A percentile compares a stretch with the other conserved stretches of the same genome.
Evolutionary conservation across 768 basidiomycete genomes (phyloP).

Genomic region (Podaxis mareebaensis): DNA sequence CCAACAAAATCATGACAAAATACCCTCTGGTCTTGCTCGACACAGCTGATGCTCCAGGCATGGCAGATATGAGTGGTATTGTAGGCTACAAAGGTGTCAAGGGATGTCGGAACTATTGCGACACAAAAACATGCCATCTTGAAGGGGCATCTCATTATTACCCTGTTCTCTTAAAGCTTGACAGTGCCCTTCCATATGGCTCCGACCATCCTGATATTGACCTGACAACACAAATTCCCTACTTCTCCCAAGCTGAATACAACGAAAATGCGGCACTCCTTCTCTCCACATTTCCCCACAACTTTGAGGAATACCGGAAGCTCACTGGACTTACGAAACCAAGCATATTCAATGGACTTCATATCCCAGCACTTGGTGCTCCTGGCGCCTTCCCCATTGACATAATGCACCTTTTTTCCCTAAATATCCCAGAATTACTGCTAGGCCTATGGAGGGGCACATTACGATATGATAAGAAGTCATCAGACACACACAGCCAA

Average conservation of each 20-base stretch:
- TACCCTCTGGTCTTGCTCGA: constrained; percentile 23
- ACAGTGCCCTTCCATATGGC: constrained; percentile 17
- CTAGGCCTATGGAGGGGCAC: constrained; percentile 34
- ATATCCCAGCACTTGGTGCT: constrained; percentile 23
- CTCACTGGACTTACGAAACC: constrained; percentile 37
- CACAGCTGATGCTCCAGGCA: constrained; percentile 36
- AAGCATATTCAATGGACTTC: constrained; percentile 36
- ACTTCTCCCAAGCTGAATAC: background rate
- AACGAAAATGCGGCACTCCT: background rate
- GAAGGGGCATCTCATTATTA: constrained; percentile 27
- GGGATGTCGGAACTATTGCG: constrained; percentile 14
- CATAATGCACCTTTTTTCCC: constrained; percentile 39
- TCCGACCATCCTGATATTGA: constrained; percentile 28
- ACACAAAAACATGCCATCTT: background rate
- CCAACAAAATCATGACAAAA: constrained; percentile 18
- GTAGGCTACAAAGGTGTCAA: constrained; percentile 31
- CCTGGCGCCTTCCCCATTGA: constrained; percentile 39
- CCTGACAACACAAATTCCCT: background rate
- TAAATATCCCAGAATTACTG: constrained; percentile 40
- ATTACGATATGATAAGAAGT: constrained; percentile 25
- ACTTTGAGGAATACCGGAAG: constrained; percentile 26
- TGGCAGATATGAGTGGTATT: constrained; percentile 31
- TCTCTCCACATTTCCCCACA: constrained; percentile 10
- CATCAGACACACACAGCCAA: no score
- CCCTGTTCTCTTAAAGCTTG: constrained; percentile 28